Base-by-base conservation (phyloP, 768 basidiomycete species). In the Xerocomellus intermedius region DNA sequence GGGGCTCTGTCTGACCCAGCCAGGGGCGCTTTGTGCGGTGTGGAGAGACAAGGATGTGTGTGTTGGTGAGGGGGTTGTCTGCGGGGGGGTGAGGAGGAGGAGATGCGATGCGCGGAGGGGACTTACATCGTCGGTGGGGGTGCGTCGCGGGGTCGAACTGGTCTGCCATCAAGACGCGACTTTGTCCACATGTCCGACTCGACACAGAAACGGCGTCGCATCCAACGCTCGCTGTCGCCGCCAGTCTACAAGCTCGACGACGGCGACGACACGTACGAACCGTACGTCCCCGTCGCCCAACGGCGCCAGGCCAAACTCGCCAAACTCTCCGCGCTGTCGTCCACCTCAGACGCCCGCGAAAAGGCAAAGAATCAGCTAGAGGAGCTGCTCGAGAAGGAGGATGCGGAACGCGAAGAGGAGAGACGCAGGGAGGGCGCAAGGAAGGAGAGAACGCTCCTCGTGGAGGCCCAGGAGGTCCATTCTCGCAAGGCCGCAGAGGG, bases 401-500 rank as follows among this genome's bases (percentile, higher is more conserved):
- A 91, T 65, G 85, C 79, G 37, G 86, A 89, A 57, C 81, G 84
- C 46, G 92, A 94, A 62, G 90, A 93, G 64, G 91, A 95, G 67
- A 70, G 75, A 50, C 77, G 78, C 33, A 81, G 81, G 61, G 93
- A 96, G 69, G 85, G 81, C 64, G 82, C 84, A 19, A 74, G 95
- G 57, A 88, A 85, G 69, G 93, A 95, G 74, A 76, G 93, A 62
- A 97, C 94, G 0, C 73, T 99, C 45, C 74, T 99, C 47, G 71
- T 94, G 65, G 94, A 97, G 69, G 97, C 97, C 1, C 94, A 98
- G 72, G 96, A 98, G 67, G 95, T 98, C 32, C 93, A 96, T 65
- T 79, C 80, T 24, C 79, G 79, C 70, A 92, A 87, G 72, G 91
- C 89, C 5, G 80, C 78, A 50, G 91, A 96, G 75, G 89, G 93